Percentiles rank a stretch among this genome's conserved stretches.
Conservation (phyloP, 2,329 filamentous ascomycete species). For the Truncatella angustata region DNA sequence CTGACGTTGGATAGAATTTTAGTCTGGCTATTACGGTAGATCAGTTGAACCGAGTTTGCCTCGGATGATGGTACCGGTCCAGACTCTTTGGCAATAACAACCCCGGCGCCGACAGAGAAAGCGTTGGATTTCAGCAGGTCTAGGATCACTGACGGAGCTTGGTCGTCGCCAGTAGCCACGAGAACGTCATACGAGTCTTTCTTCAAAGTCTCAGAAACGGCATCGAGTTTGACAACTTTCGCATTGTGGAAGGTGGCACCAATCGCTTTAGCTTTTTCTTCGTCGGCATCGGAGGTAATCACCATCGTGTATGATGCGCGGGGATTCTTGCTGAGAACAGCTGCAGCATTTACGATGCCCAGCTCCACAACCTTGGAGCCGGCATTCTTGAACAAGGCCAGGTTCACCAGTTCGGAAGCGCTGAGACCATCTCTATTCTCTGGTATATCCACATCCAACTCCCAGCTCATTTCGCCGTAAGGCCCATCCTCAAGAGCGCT, state of each 20-base stretch:
- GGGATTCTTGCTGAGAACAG: slow-evolving; percentile 11
- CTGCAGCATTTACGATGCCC: slow-evolving; percentile 11
- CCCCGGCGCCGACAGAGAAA: slow-evolving; percentile 7
- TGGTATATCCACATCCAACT: slow-evolving; percentile 22
- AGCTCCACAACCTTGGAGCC: slow-evolving; percentile 18
- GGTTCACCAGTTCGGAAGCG: slow-evolving; percentile 13
- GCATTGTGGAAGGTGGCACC: slow-evolving; percentile 14
- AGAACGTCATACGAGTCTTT: slow-evolving; percentile 12
- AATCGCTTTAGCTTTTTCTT: slow-evolving; percentile 12
- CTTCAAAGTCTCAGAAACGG: slow-evolving; percentile 11
- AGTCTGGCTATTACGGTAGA: slow-evolving; percentile 9
- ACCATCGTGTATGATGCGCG: slow-evolving; percentile 15
- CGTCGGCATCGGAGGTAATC: slow-evolving; percentile 13
- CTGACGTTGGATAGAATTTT: slow-evolving; percentile 11
- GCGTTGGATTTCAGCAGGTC: slow-evolving; percentile 8
- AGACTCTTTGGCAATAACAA: neutral
- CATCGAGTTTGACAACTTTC: slow-evolving; percentile 17
- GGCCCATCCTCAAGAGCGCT: slow-evolving; percentile 14
- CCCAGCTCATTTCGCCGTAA: slow-evolving; percentile 26
- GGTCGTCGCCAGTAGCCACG: neutral
- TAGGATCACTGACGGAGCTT: neutral
- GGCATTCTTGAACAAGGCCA: slow-evolving; percentile 27
- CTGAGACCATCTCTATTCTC: slow-evolving; percentile 9
- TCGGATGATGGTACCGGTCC: slow-evolving; percentile 3
- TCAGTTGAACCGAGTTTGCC: slow-evolving; percentile 9